Evolutionary conservation across 148 eudicot species (phyloP).

Genomic region (Cornus kousa): DNA sequence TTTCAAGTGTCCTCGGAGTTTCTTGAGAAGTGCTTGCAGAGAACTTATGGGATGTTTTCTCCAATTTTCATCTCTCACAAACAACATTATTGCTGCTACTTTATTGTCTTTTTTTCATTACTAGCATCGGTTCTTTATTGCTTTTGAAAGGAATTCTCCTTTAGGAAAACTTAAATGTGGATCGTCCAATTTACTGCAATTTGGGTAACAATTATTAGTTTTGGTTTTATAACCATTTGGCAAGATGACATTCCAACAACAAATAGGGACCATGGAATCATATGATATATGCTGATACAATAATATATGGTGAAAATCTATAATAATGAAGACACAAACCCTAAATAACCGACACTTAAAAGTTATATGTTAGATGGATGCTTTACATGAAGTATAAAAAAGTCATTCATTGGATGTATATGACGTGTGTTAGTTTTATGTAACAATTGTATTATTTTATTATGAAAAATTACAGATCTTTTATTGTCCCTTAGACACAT

Average conservation of each 20-base stretch:
- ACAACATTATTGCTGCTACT: neutral
- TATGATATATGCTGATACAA: neutral
- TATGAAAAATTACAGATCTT: too few relatives aligned
- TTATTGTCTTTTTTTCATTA: neutral
- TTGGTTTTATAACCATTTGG: neutral
- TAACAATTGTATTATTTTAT: too few relatives aligned
- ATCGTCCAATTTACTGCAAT: neutral
- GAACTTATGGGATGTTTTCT: constrained; percentile 60
- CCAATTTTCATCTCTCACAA: neutral
- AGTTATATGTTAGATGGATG: too few relatives aligned
- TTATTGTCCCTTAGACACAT: too few relatives aligned
- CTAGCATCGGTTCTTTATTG: neutral
- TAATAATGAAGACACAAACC: neutral
- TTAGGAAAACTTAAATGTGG: neutral
- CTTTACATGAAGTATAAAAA: too few relatives aligned
- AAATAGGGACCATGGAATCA: neutral
- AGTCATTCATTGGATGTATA: too few relatives aligned
- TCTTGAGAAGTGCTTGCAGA: constrained; percentile 74
- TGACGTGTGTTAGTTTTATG: too few relatives aligned
- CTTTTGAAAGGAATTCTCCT: too few relatives aligned
- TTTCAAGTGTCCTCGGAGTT: constrained; percentile 68
- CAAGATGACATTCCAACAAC: too few relatives aligned
- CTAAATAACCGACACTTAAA: too few relatives aligned
- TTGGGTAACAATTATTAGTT: neutral
- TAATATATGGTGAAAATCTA: neutral